Conservation (phyloP, 2,329 filamentous ascomycete species). For the Beauveria caledonica region DNA sequence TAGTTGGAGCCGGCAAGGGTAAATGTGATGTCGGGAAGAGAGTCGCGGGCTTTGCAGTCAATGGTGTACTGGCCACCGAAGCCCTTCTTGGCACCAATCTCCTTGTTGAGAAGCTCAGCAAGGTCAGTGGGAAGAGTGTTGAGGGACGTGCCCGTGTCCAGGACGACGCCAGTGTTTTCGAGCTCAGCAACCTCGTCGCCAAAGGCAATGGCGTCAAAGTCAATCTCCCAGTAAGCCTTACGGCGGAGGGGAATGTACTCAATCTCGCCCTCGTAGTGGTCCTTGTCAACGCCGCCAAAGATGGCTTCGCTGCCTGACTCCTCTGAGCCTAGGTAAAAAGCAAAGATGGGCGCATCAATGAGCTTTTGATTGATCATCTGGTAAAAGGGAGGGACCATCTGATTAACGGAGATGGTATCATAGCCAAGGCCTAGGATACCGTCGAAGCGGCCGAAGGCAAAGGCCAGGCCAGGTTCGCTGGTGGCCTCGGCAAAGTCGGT, state of each 20-base stretch:
- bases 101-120: slow-evolving; percentile 92
- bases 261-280: slow-evolving; percentile 76
- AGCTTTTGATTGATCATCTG: slow-evolving; percentile 86
- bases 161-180: slow-evolving; percentile 89
- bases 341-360: slow-evolving; percentile 86
- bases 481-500: slow-evolving; percentile 97
- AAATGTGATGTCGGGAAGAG: slow-evolving; percentile 86
- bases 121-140: slow-evolving; percentile 88
- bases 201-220: slow-evolving; percentile 84
- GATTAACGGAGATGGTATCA: slow-evolving; percentile 94
- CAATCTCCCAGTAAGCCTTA: slow-evolving; percentile 99
- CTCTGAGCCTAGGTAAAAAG: slow-evolving; percentile 82
- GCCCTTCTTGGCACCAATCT: slow-evolving; percentile 96
- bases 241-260: slow-evolving; percentile 90
- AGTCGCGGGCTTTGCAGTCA: slow-evolving; percentile 70
- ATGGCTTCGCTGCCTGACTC: slow-evolving; percentile 74
- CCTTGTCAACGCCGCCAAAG: slow-evolving; percentile 82
- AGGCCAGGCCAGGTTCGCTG: slow-evolving; percentile 88
- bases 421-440: slow-evolving; percentile 93
- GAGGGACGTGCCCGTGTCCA: slow-evolving; percentile 96
- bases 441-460: slow-evolving; percentile 95
- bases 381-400: slow-evolving; percentile 92
- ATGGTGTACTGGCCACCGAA: slow-evolving; percentile 96
- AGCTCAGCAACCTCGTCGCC: slow-evolving; percentile 81
- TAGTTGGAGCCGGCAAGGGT: slow-evolving; percentile 88